Conservation (phyloP, 2,329 filamentous ascomycete species). For the Fusarium liriodendri region DNA sequence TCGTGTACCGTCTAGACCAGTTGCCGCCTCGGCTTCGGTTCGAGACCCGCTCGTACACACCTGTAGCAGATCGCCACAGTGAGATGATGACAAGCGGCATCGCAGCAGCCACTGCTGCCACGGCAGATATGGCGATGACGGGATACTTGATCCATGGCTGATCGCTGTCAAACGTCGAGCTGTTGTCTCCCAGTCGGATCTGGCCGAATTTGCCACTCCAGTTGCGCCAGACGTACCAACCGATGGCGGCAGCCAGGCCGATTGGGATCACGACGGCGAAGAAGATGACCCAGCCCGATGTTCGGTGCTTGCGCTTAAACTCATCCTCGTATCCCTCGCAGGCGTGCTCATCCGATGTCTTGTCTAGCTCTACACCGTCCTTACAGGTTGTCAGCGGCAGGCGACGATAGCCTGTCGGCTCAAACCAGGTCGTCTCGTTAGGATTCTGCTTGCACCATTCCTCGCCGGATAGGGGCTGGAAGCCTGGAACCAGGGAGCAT, state of each 20-base stretch:
- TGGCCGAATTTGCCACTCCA: slow-evolving; percentile 93
- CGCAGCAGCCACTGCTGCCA: slow-evolving; percentile 68
- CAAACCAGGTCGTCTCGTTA: slow-evolving; percentile 80
- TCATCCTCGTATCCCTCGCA: slow-evolving; percentile 88
- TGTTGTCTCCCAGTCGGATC: slow-evolving; percentile 84
- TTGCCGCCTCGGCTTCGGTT: slow-evolving; percentile 60
- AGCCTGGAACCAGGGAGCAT: slow-evolving; percentile 81
- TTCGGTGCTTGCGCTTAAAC: slow-evolving; percentile 77
- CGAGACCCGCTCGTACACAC: slow-evolving; percentile 61
- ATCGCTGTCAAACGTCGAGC: slow-evolving; percentile 70
- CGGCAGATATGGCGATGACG: slow-evolving; percentile 76
- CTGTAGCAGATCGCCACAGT: slow-evolving; percentile 75
- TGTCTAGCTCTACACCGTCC: slow-evolving; percentile 81
- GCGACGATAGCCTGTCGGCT: slow-evolving; percentile 87
- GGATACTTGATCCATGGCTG: slow-evolving; percentile 85
- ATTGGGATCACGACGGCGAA: slow-evolving; percentile 86
- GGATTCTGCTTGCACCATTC: slow-evolving; percentile 70
- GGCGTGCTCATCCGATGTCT: slow-evolving; percentile 62
- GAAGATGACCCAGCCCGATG: slow-evolving; percentile 81
- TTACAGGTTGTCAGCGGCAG: slow-evolving; percentile 90
- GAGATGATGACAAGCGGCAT: slow-evolving; percentile 78
- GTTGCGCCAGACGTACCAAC: slow-evolving; percentile 86
- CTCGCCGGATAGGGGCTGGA: slow-evolving; percentile 66
- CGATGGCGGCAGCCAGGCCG: slow-evolving; percentile 74
- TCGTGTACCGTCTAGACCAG: slow-evolving; percentile 81